Base-by-base conservation (phyloP, 345 rosid species). In the Viola odorata region DNA sequence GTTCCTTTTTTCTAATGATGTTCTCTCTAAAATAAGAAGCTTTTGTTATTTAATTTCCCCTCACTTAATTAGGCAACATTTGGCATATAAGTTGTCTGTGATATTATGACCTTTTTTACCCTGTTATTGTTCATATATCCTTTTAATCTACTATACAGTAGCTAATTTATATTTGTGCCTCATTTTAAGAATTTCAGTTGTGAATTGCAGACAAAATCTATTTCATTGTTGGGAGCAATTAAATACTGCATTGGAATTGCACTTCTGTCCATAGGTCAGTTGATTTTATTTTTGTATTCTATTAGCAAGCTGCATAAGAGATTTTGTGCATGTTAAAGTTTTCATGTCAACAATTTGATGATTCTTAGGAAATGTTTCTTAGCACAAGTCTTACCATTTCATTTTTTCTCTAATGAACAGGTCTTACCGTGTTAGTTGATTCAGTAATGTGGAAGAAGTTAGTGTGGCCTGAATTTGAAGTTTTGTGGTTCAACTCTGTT, bases 401-500 rank as follows among this genome's bases (percentile, higher is more conserved):
- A 2, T 23, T 23, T 23, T 23, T 23, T 23, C 32, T 23, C 32
- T 23, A 2, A 23, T 23, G 32, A 23, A 23, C 32, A 94, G 99
- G 95, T 76, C 78, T 94, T 65, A 82, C 96, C 42, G 55, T 78
- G 39, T 59, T 73, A 67, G 82, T 94, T 76, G 97, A 94, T 80
- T 90, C 99, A 57, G 67, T 94, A 65, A 81, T 90, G 91, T 94
- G 99, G 97, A 87, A 80, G 84, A 83, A 64, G 72, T 67, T 81
- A 56, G 57, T 80, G 61, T 94, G 97, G 97, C 97, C 97, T 61
- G 97, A 94, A 73, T 88, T 94, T 71, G 88, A 90, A 86, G 97
- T 94, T 75, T 76, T 90, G 23, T 94, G 96, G 97, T 94, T 94
- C 81, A 94, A 90, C 77, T 90, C 99, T 73, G 77, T 94, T 74